A percentile compares a stretch with the other conserved stretches of the same genome.
These are phyloP conservation scores for Epichloe sibirici DNA, from an alignment of 2,329 filamentous ascomycete genomes.

Conservation along the genomic window DNA sequence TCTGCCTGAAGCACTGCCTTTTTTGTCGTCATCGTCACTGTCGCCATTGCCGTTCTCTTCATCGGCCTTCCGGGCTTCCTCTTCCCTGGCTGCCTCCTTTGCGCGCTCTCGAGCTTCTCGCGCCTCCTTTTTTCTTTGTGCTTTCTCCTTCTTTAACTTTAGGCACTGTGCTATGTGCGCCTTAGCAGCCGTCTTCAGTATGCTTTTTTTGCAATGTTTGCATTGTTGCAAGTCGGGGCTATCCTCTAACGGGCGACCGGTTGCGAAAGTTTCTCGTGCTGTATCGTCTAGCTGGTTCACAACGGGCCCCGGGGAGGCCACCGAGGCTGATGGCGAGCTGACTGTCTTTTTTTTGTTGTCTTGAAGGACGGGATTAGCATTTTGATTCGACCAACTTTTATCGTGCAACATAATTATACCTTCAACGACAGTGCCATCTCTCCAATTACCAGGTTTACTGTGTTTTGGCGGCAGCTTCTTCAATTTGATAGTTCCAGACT, in stretches of 20 bases:
- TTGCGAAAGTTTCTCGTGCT: slow-evolving; percentile 67
- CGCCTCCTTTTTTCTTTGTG: slow-evolving; percentile 67
- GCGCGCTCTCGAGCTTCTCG: slow-evolving; percentile 57
- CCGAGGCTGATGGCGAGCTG: slow-evolving; percentile 28
- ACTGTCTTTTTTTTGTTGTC: slow-evolving; percentile 44
- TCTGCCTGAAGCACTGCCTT: slow-evolving; percentile 32
- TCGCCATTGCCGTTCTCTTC: slow-evolving; percentile 36
- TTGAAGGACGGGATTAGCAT: slow-evolving; percentile 10
- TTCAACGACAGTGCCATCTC: slow-evolving; percentile 50
- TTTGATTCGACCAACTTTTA: not conserved
- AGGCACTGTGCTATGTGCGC: slow-evolving; percentile 76
- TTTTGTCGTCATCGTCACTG: slow-evolving; percentile 34
- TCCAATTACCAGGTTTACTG: slow-evolving; percentile 59
- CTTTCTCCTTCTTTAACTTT: slow-evolving; percentile 72
- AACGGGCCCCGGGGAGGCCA: slow-evolving; percentile 39
- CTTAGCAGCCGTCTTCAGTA: slow-evolving; percentile 62
- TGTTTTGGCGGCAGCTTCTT: slow-evolving; percentile 52
- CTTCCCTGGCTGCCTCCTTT: slow-evolving; percentile 46
- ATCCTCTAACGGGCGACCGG: slow-evolving; percentile 71
- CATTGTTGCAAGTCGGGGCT: slow-evolving; percentile 68
- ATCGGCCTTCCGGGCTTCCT: slow-evolving; percentile 40
- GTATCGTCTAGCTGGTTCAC: slow-evolving; percentile 62
- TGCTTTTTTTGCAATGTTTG: slow-evolving; percentile 88
- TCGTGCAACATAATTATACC: slow-evolving; percentile 29
- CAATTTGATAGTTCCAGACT: slow-evolving; percentile 45